Conservation (phyloP, 1,284 basidiomycete species). For the Salmacisia buchloeana region DNA sequence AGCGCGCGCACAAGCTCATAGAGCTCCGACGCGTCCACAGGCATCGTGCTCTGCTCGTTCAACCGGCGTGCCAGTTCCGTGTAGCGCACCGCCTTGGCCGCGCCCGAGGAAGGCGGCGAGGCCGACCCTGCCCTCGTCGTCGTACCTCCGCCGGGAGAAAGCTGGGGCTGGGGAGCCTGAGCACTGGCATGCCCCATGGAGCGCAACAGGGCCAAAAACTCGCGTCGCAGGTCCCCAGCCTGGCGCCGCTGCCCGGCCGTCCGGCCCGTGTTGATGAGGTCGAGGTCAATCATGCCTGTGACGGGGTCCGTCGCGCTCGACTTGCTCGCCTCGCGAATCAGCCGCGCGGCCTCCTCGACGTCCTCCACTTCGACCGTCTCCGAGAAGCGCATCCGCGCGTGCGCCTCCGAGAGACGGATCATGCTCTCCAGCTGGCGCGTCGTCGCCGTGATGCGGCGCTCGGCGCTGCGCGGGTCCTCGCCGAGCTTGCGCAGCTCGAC, state of each 20-base stretch:
- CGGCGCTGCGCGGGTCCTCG: constrained; percentile 70
- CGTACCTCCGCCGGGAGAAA: too few species aligned
- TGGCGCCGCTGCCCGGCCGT: constrained; percentile 67
- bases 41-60: constrained; percentile 41
- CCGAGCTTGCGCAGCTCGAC: constrained; percentile 83
- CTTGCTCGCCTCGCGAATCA: constrained; percentile 92
- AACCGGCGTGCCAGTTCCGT: constrained; percentile 37
- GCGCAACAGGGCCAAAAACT: constrained; percentile 40
- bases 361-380: constrained; percentile 76
- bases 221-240: constrained; percentile 42
- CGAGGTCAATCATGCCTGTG: constrained; percentile 93
- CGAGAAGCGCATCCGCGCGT: constrained; percentile 90
- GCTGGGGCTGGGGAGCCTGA: too few species aligned
- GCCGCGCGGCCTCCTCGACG: constrained; percentile 80
- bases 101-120: constrained; percentile 13
- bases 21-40: constrained; percentile 39
- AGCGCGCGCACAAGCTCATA: constrained; percentile 37
- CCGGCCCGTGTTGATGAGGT: constrained; percentile 87
- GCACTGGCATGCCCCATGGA: too few species aligned
- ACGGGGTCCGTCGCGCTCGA: constrained; percentile 71
- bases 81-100: constrained; percentile 35
- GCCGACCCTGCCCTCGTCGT: constrained; percentile 21
- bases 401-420: constrained; percentile 95
- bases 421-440: constrained; percentile 94
- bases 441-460: constrained; percentile 94